These are phyloP conservation scores for Populus deltoides DNA, from an alignment of 345 rosid species.

Conservation along the genomic window DNA sequence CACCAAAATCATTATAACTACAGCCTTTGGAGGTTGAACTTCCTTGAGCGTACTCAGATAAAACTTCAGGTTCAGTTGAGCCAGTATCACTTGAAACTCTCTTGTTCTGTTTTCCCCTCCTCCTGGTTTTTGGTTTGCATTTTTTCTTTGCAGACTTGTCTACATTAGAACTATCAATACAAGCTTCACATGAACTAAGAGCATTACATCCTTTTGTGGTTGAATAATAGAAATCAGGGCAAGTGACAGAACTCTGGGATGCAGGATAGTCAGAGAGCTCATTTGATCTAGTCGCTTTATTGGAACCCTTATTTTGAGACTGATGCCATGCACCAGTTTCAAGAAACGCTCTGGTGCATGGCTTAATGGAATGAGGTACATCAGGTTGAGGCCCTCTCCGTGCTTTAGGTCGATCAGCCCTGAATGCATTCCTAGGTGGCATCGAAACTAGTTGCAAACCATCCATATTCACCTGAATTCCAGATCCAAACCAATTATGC, in stretches of 20 bases:
- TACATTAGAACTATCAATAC: constrained; percentile 12
- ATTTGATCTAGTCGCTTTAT: constrained; percentile 21
- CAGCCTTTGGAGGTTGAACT: constrained; percentile 22
- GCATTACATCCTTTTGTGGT: constrained; percentile 22
- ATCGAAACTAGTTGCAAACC: constrained; percentile 29
- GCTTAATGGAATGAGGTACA: constrained; percentile 15
- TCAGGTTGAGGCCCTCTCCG: constrained; percentile 22
- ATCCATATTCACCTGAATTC: constrained; percentile 34
- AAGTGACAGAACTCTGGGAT: constrained; percentile 16
- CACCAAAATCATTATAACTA: constrained; percentile 19
- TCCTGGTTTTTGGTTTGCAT: constrained; percentile 36
- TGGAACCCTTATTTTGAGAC: constrained; percentile 20
- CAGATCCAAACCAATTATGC: constrained; percentile 22
- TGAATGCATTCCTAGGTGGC: constrained; percentile 25
- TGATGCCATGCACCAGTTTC: constrained; percentile 28
- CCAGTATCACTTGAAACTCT: constrained; percentile 23
- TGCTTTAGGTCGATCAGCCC: constrained; percentile 16
- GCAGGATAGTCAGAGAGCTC: constrained; percentile 18
- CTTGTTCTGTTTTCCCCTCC: constrained; percentile 39
- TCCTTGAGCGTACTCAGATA: constrained; percentile 11
- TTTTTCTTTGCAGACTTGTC: constrained; percentile 24
- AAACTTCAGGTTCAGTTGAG: constrained; percentile 22
- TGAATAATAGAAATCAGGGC: constrained; percentile 19
- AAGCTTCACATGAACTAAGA: constrained; percentile 20
- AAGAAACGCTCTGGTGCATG: constrained; percentile 22